These are phyloP conservation scores for Backusella australiensis DNA, from an alignment of 192 early-diverging fungal genomes.

Conservation along the genomic window DNA sequence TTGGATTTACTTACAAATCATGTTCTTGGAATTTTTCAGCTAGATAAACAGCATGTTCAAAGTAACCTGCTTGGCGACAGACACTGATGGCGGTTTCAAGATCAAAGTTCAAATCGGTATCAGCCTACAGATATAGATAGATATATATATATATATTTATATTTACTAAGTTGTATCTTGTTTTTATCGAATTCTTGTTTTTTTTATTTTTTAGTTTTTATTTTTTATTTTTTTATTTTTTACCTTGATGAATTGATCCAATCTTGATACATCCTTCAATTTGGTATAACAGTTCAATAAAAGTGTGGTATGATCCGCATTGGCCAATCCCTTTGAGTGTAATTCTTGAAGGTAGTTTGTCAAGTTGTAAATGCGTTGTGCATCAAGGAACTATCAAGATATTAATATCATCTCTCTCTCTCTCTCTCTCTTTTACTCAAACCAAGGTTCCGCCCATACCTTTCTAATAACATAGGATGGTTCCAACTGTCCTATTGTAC, in stretches of 20 bases:
- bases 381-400: constrained; percentile 62
- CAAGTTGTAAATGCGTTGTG: constrained; percentile 88
- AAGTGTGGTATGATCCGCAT: constrained; percentile 93
- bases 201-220: too few species aligned
- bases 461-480: constrained; percentile 97
- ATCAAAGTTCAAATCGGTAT: constrained; percentile 84
- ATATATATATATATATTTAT: background rate
- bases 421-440: too few species aligned
- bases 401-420: too few species aligned
- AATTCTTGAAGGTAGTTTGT: constrained; percentile 88
- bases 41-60: constrained; percentile 88
- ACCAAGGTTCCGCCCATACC: constrained; percentile 10
- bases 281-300: constrained; percentile 98
- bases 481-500: constrained; percentile 90
- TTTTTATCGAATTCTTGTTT: too few species aligned
- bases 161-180: too few species aligned
- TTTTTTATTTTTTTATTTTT: too few species aligned
- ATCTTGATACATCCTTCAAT: constrained; percentile 77
- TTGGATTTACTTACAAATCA: constrained; percentile 51
- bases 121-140: constrained; percentile 41
- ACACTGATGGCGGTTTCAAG: constrained; percentile 93
- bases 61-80: constrained; percentile 88
- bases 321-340: constrained; percentile 84
- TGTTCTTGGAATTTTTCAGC: constrained; percentile 81
- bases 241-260: constrained; percentile 88